Conservation (phyloP, 257 asterid genomes). For the Mitragyna speciosa region DNA sequence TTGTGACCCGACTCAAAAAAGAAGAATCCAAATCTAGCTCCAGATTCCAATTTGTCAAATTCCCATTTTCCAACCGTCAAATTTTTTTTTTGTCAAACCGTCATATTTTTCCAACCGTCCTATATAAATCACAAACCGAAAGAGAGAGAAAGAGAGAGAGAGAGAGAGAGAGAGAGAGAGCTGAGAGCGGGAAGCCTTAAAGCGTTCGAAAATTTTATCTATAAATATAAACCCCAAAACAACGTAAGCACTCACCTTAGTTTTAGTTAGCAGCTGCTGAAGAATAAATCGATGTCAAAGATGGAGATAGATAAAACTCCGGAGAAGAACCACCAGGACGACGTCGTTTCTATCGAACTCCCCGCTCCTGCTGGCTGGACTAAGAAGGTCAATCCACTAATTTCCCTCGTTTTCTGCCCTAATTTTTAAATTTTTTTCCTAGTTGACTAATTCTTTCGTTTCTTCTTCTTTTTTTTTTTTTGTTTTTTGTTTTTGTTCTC, state of each 20-base stretch:
- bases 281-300: neutral
- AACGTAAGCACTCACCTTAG: neutral
- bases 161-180: neutral
- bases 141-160: neutral
- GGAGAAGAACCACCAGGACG: slow-evolving; percentile 25
- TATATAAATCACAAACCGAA: too few species aligned
- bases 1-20: too few species aligned
- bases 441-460: neutral
- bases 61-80: too few species aligned
- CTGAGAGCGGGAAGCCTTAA: slow-evolving; percentile 21
- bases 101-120: too few species aligned
- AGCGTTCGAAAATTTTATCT: slow-evolving; percentile 9
- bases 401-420: neutral
- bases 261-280: too few species aligned
- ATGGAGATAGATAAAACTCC: slow-evolving; percentile 1
- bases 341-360: slow-evolving; percentile 43
- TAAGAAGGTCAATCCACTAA: slow-evolving; percentile 37
- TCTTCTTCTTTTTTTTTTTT: neutral
- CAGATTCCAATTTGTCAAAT: too few species aligned
- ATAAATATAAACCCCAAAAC: neutral
- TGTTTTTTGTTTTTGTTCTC: too few species aligned
- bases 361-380: slow-evolving; percentile 62
- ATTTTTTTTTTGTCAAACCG: too few species aligned
- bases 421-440: neutral
- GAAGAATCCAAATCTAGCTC: too few species aligned